Conservation (phyloP, 23 red algal species). For the Cyanidium caldarium region DNA sequence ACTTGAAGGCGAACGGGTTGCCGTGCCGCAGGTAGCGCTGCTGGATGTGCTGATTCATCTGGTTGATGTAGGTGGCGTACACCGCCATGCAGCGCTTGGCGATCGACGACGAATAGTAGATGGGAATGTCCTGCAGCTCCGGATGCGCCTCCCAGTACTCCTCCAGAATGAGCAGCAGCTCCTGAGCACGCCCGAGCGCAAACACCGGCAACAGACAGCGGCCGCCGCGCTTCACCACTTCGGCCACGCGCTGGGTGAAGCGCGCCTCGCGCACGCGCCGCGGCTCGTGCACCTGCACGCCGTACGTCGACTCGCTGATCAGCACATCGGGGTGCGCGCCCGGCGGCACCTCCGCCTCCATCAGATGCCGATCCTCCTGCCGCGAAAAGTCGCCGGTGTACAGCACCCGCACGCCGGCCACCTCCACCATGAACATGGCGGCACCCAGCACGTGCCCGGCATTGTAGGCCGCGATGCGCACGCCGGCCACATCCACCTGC, state of each 20-base stretch:
- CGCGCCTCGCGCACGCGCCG: conserved; percentile 69
- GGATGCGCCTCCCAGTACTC: conserved; percentile 99
- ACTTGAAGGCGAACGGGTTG: conserved; percentile 98
- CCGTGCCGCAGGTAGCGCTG: conserved; percentile 53
- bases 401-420: conserved; percentile 79
- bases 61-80: conserved; percentile 98
- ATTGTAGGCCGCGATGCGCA: conserved; percentile 87
- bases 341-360: conserved; percentile 89
- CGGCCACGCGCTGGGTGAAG: conserved; percentile 85
- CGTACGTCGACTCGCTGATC: conserved; percentile 88
- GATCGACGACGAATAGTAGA: conserved; percentile 93
- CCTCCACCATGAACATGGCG: conserved; percentile 97
- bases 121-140: conserved; percentile 69
- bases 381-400: conserved; percentile 98
- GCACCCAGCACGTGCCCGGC: conserved; percentile 95
- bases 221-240: conserved; percentile 81
- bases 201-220: conserved; percentile 82
- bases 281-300: conserved; percentile 83
- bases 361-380: conserved; percentile 94
- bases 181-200: conserved; percentile 91
- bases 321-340: conserved; percentile 67
- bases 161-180: conserved; percentile 91
- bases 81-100: conserved; percentile 97
- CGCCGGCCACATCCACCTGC: conserved; percentile 70
- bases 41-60: conserved; percentile 94